Evolutionary conservation across 2,329 filamentous ascomycete species (phyloP).

Genomic region (Diaporthe sp.): DNA sequence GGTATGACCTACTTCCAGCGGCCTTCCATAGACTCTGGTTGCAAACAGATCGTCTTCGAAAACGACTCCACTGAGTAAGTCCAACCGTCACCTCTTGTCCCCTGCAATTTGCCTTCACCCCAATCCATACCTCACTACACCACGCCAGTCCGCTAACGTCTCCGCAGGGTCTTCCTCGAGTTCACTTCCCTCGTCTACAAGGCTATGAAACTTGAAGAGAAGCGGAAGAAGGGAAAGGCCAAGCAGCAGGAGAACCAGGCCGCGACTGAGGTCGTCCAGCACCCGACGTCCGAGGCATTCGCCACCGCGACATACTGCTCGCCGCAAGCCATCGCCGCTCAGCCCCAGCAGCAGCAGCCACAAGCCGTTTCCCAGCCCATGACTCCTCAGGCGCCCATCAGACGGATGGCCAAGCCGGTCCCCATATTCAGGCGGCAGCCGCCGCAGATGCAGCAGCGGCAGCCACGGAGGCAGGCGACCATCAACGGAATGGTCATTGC

Average conservation of each 20-base stretch:
- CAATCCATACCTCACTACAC: background rate
- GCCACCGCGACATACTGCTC: background rate
- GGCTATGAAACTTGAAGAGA: slow-evolving; percentile 34
- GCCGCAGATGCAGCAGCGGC: too few species aligned
- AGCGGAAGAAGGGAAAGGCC: slow-evolving; percentile 28
- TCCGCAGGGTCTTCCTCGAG: slow-evolving; percentile 28
- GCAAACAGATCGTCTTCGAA: slow-evolving; percentile 1
- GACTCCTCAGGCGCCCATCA: too few species aligned
- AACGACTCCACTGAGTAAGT: slow-evolving; percentile 32
- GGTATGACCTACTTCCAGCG: slow-evolving; percentile 18
- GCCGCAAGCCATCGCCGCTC: background rate
- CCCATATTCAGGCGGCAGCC: too few species aligned
- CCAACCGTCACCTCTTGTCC: too few species aligned
- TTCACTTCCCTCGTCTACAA: slow-evolving; percentile 37
- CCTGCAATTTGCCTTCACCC: background rate
- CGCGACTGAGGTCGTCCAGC: background rate
- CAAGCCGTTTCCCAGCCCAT: background rate
- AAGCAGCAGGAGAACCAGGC: background rate
- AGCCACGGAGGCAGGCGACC: background rate
- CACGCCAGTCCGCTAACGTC: slow-evolving; percentile 2
- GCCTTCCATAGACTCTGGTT: background rate
- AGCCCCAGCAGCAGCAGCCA: background rate
- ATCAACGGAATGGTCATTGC: background rate
- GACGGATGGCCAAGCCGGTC: too few species aligned
- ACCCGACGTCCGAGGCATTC: background rate